A percentile compares a stretch with the other conserved stretches of the same genome.
phyloP scores from a whole-genome alignment of 2,329 filamentous ascomycete species.

The Microdochium nivale region DNA sequence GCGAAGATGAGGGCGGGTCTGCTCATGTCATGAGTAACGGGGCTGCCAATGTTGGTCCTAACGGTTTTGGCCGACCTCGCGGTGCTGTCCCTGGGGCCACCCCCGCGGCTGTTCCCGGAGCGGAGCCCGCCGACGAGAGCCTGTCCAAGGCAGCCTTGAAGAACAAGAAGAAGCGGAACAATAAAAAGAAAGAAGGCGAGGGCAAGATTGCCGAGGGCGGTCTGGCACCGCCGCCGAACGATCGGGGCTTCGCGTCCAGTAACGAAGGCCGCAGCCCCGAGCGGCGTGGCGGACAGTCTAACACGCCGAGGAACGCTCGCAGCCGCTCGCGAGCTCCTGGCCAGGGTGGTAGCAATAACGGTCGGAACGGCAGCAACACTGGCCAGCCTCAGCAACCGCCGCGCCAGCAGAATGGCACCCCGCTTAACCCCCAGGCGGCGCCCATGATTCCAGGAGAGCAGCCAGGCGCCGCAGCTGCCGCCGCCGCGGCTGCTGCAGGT shows the following conservation, averaged over 20 bases:
- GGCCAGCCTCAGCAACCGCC: conserved; percentile 28
- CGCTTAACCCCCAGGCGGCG: conserved; percentile 17
- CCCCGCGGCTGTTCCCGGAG: conserved; percentile 50
- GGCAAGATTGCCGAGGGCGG: conserved; percentile 40
- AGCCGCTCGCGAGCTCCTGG: conserved; percentile 44
- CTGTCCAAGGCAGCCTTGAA: conserved; percentile 80
- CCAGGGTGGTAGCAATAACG: conserved; percentile 33
- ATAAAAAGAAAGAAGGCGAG: conserved; percentile 82
- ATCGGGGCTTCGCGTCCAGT: conserved; percentile 32
- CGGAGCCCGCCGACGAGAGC: conserved; percentile 56
- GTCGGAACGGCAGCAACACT: conserved; percentile 43
- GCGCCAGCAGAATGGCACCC: conserved; percentile 15
- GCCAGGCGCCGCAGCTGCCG: conserved; percentile 23
- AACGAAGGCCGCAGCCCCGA: conserved; percentile 57
- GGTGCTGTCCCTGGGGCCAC: conserved; percentile 76
- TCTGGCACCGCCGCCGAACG: conserved; percentile 37
- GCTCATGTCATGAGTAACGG: conserved; percentile 78
- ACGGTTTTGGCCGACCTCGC: conserved; percentile 71
- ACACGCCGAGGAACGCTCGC: conserved; percentile 35
- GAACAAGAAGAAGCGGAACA: conserved; percentile 97
- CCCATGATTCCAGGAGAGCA: conserved; percentile 13
- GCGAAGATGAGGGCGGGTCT: conserved; percentile 91
- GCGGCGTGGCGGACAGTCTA: conserved; percentile 49
- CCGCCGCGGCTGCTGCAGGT: conserved; percentile 38
- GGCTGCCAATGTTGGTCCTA: conserved; percentile 57